Percentiles rank a stretch among this genome's conserved stretches.
Conservation (phyloP, 164 flowering plant species). For the Chloranthus sessilifolius region DNA sequence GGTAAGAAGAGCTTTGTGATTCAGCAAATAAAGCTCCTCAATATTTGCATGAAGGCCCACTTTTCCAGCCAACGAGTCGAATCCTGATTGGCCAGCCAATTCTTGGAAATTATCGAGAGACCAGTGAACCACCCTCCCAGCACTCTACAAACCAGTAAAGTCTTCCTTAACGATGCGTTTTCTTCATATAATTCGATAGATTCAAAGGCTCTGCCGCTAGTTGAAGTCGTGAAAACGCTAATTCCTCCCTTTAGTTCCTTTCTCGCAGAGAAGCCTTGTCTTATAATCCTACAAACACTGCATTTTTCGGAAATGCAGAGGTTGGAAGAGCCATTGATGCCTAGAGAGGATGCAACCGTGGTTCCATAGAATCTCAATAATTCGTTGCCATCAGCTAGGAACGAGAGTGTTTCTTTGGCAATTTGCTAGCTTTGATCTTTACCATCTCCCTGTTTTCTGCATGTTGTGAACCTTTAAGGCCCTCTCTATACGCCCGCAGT, state of each 20-base stretch:
- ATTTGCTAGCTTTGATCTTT: slow-evolving; percentile 62
- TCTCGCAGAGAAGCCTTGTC: slow-evolving; percentile 51
- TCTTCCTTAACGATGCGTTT: slow-evolving; percentile 34
- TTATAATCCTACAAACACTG: slow-evolving; percentile 46
- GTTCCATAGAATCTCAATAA: slow-evolving; percentile 66
- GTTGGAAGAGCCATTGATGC: slow-evolving; percentile 44
- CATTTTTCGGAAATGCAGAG: slow-evolving; percentile 52
- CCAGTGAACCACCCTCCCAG: slow-evolving; percentile 72
- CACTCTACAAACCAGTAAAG: slow-evolving; percentile 66
- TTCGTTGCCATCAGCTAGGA: slow-evolving; percentile 74
- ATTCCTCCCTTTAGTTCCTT: slow-evolving; percentile 43
- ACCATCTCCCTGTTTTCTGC: slow-evolving; percentile 61
- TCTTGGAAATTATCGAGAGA: slow-evolving; percentile 63
- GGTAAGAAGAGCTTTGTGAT: slow-evolving; percentile 84
- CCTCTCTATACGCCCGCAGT: slow-evolving; percentile 47
- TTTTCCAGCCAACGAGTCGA: slow-evolving; percentile 82
- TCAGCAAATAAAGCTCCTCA: slow-evolving; percentile 86
- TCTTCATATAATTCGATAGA: slow-evolving; percentile 33
- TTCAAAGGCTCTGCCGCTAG: slow-evolving; percentile 72
- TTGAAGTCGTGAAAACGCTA: slow-evolving; percentile 73
- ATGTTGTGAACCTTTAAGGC: slow-evolving; percentile 67
- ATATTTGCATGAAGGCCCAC: slow-evolving; percentile 69
- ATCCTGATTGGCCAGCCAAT: slow-evolving; percentile 52
- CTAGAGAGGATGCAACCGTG: slow-evolving; percentile 48
- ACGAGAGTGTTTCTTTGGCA: slow-evolving; percentile 66